These are phyloP conservation scores for Penicillium taxi DNA, from an alignment of 495 filamentous ascomycete genomes.

Conservation along the genomic window DNA sequence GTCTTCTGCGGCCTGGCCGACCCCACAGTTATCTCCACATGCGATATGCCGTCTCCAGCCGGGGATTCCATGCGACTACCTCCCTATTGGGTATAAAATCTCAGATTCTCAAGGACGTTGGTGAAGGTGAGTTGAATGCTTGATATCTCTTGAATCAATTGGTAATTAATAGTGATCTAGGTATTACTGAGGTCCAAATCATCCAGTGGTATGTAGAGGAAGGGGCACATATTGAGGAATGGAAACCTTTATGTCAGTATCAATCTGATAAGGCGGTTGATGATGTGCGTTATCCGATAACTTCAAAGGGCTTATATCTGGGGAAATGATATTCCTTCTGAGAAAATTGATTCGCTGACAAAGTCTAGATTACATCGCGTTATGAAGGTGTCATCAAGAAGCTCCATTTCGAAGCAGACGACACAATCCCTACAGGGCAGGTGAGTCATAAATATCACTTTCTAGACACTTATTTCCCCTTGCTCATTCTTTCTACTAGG, in stretches of 20 bases:
- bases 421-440: slow-evolving; percentile 91
- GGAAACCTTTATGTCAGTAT: slow-evolving; percentile 94
- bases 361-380: slow-evolving; percentile 74
- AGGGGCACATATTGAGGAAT: slow-evolving; percentile 92
- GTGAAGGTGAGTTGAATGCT: slow-evolving; percentile 60
- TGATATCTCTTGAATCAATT: slow-evolving; percentile 1
- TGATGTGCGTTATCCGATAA: slow-evolving; percentile 46
- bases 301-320: background rate
- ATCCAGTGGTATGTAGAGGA: slow-evolving; percentile 99
- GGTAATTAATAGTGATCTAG: slow-evolving; percentile 35
- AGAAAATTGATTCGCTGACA: slow-evolving; percentile 13
- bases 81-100: slow-evolving; percentile 62
- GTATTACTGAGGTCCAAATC: slow-evolving; percentile 95
- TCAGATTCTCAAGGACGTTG: slow-evolving; percentile 90
- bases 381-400: slow-evolving; percentile 96
- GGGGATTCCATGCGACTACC: slow-evolving; percentile 54
- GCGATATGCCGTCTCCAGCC: slow-evolving; percentile 20
- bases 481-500: slow-evolving; percentile 20
- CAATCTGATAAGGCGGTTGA: slow-evolving; percentile 98
- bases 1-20: slow-evolving; percentile 20
- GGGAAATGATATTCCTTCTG: background rate
- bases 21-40: slow-evolving; percentile 25
- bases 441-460: slow-evolving; percentile 13
- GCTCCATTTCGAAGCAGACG: slow-evolving; percentile 88
- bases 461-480: slow-evolving; percentile 9